These are phyloP conservation scores for Leishmania mexicana DNA, from an alignment of 208 protist genomes.

Conservation along the genomic window DNA sequence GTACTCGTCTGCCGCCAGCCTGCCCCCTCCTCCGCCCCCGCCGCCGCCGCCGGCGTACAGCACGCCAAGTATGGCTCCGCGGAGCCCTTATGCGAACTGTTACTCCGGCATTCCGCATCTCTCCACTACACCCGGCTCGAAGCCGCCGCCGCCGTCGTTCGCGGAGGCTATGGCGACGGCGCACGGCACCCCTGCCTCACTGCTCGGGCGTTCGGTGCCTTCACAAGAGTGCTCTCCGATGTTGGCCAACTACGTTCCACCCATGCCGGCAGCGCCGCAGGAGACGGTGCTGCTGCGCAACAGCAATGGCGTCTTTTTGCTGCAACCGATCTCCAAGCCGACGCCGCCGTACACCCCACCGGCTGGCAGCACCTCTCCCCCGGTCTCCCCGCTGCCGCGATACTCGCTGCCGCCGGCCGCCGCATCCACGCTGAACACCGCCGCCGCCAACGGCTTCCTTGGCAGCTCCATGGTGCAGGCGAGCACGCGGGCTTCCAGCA, in stretches of 20 bases:
- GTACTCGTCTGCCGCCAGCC: constrained; percentile 26
- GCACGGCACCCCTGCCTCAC: constrained; percentile 33
- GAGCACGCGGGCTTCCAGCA: constrained; percentile 11
- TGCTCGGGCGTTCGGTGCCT: constrained; percentile 25
- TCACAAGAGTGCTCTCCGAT: constrained; percentile 58
- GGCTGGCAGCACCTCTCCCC: constrained; percentile 43
- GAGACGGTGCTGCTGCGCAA: constrained; percentile 84
- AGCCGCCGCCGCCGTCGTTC: constrained; percentile 70
- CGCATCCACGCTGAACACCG: constrained; percentile 17
- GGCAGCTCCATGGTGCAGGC: constrained; percentile 36
- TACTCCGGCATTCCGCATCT: constrained; percentile 43
- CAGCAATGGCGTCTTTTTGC: constrained; percentile 79
- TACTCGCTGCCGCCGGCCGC: constrained; percentile 75
- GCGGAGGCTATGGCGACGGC: constrained; percentile 62
- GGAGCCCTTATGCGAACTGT: constrained; percentile 39
- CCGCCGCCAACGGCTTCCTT: constrained; percentile 34
- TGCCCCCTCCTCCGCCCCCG: constrained; percentile 24
- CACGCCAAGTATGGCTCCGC: constrained; percentile 33
- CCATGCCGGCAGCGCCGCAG: constrained; percentile 54
- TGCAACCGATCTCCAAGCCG: constrained; percentile 61
- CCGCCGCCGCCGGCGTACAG: constrained; percentile 37
- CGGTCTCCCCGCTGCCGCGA: constrained; percentile 73
- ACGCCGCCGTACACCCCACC: constrained; percentile 77
- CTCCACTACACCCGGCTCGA: constrained; percentile 19
- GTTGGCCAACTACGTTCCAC: constrained; percentile 66